phyloP scores from a whole-genome alignment of 345 rosid species.

The Raphanus sativus region DNA sequence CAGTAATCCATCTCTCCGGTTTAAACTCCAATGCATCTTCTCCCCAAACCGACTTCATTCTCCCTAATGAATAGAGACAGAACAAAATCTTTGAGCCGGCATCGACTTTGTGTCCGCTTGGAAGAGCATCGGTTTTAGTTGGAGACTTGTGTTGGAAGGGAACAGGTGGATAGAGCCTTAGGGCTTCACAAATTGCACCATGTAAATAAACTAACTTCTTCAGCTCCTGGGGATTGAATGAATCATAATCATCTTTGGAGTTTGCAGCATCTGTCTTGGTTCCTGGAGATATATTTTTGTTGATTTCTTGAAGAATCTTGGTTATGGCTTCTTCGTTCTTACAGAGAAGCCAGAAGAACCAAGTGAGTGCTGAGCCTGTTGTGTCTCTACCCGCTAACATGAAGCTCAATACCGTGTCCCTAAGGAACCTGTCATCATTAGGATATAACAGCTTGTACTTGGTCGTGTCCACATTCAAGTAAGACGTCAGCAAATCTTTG shows the following conservation, averaged over 20 bases:
- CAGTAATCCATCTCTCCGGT: slow-evolving; percentile 50
- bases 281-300: not conserved
- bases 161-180: slow-evolving; percentile 50
- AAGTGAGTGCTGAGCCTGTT: slow-evolving; percentile 45
- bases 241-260: slow-evolving; percentile 4
- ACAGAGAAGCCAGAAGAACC: slow-evolving; percentile 54
- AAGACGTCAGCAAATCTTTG: slow-evolving; percentile 42
- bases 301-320: slow-evolving; percentile 45
- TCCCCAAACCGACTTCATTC: slow-evolving; percentile 50
- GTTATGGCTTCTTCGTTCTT: slow-evolving; percentile 24
- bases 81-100: slow-evolving; percentile 35
- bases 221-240: slow-evolving; percentile 15
- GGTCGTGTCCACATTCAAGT: slow-evolving; percentile 29
- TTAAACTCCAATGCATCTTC: slow-evolving; percentile 46
- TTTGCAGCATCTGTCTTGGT: not conserved
- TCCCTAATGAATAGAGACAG: slow-evolving; percentile 40
- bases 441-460: slow-evolving; percentile 24
- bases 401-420: slow-evolving; percentile 41
- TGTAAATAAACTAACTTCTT: slow-evolving; percentile 46
- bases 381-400: slow-evolving; percentile 53
- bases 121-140: slow-evolving; percentile 40
- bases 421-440: slow-evolving; percentile 36
- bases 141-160: slow-evolving; percentile 46
- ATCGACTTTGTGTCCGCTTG: slow-evolving; percentile 46
- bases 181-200: slow-evolving; percentile 42